phyloP scores from a whole-genome alignment of 2,329 filamentous ascomycete genomes.

The Venturia effusa region DNA sequence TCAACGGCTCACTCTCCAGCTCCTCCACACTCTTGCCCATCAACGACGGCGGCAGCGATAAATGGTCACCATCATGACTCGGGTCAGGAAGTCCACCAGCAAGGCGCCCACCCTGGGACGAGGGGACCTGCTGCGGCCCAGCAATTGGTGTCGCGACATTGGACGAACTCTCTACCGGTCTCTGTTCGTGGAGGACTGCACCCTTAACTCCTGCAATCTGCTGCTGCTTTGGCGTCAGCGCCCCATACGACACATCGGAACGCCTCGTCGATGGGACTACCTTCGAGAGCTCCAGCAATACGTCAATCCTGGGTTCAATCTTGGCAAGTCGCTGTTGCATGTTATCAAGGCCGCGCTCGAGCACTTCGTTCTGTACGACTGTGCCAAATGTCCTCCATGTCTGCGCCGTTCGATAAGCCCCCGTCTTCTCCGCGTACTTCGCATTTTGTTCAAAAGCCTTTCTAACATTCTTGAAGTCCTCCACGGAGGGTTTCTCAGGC shows the following conservation, averaged over 20 bases:
- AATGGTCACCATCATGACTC: conserved; percentile 19
- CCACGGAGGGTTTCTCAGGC: conserved; percentile 26
- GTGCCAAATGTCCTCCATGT: conserved; percentile 46
- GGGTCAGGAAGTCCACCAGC: conserved; percentile 5
- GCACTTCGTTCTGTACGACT: conserved; percentile 15
- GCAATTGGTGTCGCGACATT: conserved; percentile 47
- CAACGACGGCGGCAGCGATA: conserved; percentile 26
- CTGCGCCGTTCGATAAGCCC: conserved; percentile 42
- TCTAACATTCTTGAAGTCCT: conserved; percentile 24
- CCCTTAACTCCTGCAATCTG: neutral
- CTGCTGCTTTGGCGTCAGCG: neutral
- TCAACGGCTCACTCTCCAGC: neutral
- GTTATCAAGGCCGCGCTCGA: conserved; percentile 14
- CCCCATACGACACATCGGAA: neutral
- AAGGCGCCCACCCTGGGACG: conserved; percentile 13
- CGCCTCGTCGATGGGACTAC: neutral
- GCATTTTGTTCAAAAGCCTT: conserved; percentile 44
- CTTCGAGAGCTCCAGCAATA: conserved; percentile 6
- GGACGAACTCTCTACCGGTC: conserved; percentile 36
- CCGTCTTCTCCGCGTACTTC: conserved; percentile 38
- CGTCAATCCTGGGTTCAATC: conserved; percentile 14
- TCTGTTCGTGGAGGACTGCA: conserved; percentile 1
- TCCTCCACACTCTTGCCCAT: conserved; percentile 4
- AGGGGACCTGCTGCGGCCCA: conserved; percentile 23
- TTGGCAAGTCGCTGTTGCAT: conserved; percentile 18